A percentile compares a stretch with the other conserved stretches of the same genome.
These are phyloP conservation scores for Candida ovalis DNA, from an alignment of 805 yeast species.

Conservation along the genomic window DNA sequence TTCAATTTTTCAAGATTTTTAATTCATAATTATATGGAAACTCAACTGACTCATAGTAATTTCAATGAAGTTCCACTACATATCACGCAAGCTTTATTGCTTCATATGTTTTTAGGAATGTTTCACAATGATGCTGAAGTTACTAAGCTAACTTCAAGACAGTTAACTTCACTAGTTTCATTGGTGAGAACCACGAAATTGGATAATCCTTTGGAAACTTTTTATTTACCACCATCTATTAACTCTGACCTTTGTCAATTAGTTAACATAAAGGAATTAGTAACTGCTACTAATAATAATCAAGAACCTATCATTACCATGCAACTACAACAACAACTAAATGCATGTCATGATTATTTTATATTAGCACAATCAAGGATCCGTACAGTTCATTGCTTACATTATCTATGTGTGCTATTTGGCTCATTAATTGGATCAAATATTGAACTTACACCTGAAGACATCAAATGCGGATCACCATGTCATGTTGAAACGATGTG, in stretches of 20 bases:
- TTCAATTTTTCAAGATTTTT: constrained; percentile 65
- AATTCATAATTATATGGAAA: constrained; percentile 63
- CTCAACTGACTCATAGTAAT: constrained; percentile 40
- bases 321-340: constrained; percentile 28
- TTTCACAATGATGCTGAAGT: constrained; percentile 53
- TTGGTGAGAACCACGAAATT: constrained; percentile 50
- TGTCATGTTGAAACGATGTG: constrained; percentile 59
- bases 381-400: constrained; percentile 48
- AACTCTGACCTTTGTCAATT: constrained; percentile 13
- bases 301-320: constrained; percentile 6
- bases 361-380: constrained; percentile 53
- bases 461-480: constrained; percentile 61
- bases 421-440: constrained; percentile 41
- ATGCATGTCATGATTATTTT: constrained; percentile 46
- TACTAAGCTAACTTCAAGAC: constrained; percentile 45
- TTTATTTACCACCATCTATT: constrained; percentile 40
- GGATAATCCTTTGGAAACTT: constrained; percentile 46
- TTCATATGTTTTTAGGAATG: constrained; percentile 54
- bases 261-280: constrained; percentile 4
- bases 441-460: constrained; percentile 37
- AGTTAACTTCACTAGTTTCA: constrained; percentile 51
- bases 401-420: constrained; percentile 45
- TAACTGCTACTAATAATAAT: not conserved
- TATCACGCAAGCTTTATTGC: constrained; percentile 53
- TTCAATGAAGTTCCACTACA: constrained; percentile 53